Base-by-base conservation (phyloP, 176 grass and related monocot species). In the Aegilops longissima region DNA sequence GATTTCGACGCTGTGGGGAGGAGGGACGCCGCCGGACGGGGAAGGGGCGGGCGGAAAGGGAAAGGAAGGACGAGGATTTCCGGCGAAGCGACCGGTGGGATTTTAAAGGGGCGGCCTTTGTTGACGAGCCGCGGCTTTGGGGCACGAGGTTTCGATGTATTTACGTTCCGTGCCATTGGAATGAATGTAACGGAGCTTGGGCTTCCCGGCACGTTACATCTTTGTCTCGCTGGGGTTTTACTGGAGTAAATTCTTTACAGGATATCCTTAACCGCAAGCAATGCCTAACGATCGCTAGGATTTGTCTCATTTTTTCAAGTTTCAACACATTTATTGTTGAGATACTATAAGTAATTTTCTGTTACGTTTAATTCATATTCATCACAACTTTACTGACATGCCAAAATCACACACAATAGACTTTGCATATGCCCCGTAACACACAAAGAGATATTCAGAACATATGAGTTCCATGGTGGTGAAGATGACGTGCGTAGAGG, bases 51-150 rank as follows among this genome's bases (percentile, higher is more conserved):
- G 59, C 64, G n/a, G 83, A 20, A 34, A 74, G 17, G n/a, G 54
- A 49, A 61, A 59, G 54, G 54, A 59, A 59, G 72, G 78, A 78
- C 49, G 31, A 59, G 64, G 78, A 13, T 79, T 64, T 45, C 90
- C 82, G 86, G 90, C 51, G 77, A 85, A 77, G 70, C 24, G 86
- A 66, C 77, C 52, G 70, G 90, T 69, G 81, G 82, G 86, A 88
- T 77, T 91, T 88, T 84, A 66, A 85, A 77, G 82, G 70, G 24
- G 0, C n/a, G 17, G 23, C 56, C 44, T 83, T 83, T 73, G 35
- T 70, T 33, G 11, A 0, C 3, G 62, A n/a, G 70, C n/a, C 18
- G 61, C 3, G 17, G 12, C 6, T 6, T 54, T 81, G 29, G 5
- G 81, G 36, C 77, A 80, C n/a, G 49, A 17, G 3, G 5, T 84